A percentile compares a stretch with the other conserved stretches of the same genome.
phyloP scores from a whole-genome alignment of 768 basidiomycete genomes.

The Naganishia onofrii region DNA sequence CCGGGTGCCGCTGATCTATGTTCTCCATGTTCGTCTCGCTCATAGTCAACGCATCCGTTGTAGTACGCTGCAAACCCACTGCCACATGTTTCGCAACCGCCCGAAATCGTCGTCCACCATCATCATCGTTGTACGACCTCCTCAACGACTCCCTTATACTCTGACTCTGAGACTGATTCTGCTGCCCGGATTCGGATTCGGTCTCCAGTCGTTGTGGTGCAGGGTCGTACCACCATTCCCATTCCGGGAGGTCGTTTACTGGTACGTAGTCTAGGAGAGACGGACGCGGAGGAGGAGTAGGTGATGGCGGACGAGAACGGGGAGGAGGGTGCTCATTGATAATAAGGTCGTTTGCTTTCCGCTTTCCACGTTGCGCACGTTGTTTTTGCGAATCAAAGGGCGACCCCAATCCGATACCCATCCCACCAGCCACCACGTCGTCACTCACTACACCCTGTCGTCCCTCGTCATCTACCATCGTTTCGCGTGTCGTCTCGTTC shows the following conservation, averaged over 20 bases:
- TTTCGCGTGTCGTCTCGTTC: too few relatives aligned
- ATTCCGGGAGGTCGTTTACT: conserved; percentile 15
- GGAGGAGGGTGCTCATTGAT: too few relatives aligned
- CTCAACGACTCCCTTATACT: conserved; percentile 9
- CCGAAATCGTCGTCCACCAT: background rate
- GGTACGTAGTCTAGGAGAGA: background rate
- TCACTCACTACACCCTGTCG: too few relatives aligned
- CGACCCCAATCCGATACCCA: background rate
- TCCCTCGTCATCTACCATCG: too few relatives aligned
- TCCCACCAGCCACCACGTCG: background rate
- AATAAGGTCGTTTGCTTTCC: background rate
- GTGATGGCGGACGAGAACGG: background rate
- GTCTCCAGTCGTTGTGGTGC: background rate
- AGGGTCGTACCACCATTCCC: conserved; percentile 8
- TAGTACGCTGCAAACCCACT: background rate
- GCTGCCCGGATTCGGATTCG: background rate
- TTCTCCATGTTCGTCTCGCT: too few relatives aligned
- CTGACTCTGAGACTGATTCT: background rate
- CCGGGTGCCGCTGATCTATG: too few relatives aligned
- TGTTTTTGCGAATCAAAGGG: background rate
- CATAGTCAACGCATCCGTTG: background rate
- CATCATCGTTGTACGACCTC: background rate
- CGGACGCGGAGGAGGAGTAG: background rate
- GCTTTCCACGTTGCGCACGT: background rate
- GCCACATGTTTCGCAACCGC: background rate